These are phyloP conservation scores for Coemansia guatemalensis DNA, from an alignment of 192 early-diverging fungal genomes.

Conservation along the genomic window DNA sequence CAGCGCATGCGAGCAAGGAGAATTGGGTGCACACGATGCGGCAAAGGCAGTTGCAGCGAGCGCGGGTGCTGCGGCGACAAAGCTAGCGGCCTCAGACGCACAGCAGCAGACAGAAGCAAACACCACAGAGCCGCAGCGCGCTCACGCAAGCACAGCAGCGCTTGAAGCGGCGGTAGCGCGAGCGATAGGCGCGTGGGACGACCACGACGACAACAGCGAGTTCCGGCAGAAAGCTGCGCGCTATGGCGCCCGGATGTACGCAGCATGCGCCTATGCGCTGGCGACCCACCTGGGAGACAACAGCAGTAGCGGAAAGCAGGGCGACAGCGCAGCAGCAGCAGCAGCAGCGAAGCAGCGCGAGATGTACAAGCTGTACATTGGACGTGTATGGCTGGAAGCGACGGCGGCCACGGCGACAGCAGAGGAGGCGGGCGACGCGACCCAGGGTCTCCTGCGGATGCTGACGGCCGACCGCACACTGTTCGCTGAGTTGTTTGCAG, in stretches of 20 bases:
- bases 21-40: background rate
- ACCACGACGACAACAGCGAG: conserved; percentile 9
- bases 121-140: background rate
- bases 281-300: conserved; percentile 4
- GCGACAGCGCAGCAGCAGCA: background rate
- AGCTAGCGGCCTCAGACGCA: background rate
- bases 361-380: conserved; percentile 21
- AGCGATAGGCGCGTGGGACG: conserved; percentile 13
- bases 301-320: background rate
- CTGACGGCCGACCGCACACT: conserved; percentile 25
- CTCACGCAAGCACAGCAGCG: background rate
- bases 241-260: conserved; percentile 29
- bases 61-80: conserved; percentile 1
- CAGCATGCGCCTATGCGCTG: conserved; percentile 20
- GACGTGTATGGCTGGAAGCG: conserved; percentile 35
- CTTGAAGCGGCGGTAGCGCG: background rate
- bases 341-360: background rate
- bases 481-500: conserved; percentile 15
- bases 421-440: conserved; percentile 14
- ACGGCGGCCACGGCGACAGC: conserved; percentile 6
- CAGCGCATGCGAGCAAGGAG: background rate
- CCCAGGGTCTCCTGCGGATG: conserved; percentile 36
- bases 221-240: conserved; percentile 32
- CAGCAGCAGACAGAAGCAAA: background rate
- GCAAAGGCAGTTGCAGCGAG: conserved; percentile 11